Evolutionary conservation across 352 stramenopile genomes (phyloP).

Genomic region (Detonula confervacea): DNA sequence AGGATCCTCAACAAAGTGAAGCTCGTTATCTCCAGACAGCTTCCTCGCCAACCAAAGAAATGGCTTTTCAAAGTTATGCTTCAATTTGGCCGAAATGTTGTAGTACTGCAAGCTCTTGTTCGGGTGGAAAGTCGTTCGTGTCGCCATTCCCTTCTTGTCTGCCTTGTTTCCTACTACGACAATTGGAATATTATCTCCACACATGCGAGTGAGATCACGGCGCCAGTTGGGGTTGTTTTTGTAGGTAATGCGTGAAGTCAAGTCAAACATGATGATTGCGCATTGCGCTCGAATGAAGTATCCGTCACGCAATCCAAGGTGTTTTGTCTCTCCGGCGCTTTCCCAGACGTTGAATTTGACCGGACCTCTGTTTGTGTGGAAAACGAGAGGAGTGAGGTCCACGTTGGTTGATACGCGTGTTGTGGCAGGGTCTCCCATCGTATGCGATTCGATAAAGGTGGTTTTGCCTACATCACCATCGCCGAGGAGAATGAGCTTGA

Average conservation of each 20-base stretch:
- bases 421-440: constrained; percentile 99
- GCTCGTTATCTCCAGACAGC: constrained; percentile 96
- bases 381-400: constrained; percentile 98
- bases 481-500: constrained; percentile 99
- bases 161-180: constrained; percentile 99
- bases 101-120: constrained; percentile 99
- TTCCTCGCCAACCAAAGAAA: constrained; percentile 99
- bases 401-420: constrained; percentile 99
- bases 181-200: constrained; percentile 99
- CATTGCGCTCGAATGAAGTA: constrained; percentile 98
- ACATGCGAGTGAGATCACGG: constrained; percentile 98
- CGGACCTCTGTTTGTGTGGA: constrained; percentile 98
- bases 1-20: constrained; percentile 98
- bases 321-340: constrained; percentile 99
- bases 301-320: constrained; percentile 83
- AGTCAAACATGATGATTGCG: constrained; percentile 99
- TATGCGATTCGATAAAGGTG: constrained; percentile 99
- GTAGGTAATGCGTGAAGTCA: constrained; percentile 99
- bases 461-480: constrained; percentile 99
- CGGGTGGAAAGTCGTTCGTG: constrained; percentile 99
- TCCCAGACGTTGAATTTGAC: constrained; percentile 99
- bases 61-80: constrained; percentile 99
- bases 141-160: constrained; percentile 99
- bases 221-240: constrained; percentile 99
- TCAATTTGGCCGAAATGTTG: constrained; percentile 99